Evolutionary conservation across 441 rosid genomes (phyloP), one percentile per base, ranked within the genome.

Genomic region (Corymbia calophylla): DNA sequence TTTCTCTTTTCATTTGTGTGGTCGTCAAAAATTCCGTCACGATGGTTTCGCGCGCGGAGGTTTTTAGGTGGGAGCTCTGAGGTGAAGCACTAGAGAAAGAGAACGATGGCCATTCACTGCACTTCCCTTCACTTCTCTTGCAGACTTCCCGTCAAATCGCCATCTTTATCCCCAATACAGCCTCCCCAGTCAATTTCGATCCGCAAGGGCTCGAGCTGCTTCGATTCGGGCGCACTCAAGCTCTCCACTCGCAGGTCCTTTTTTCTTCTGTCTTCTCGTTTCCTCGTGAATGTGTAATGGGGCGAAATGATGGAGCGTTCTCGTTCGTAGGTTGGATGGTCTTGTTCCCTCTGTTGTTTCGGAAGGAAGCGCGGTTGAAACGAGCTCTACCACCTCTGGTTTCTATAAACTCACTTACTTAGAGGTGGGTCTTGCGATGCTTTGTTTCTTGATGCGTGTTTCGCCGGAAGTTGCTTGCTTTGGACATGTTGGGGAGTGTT

Each of bases 371-470:
- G 92, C 96, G 35, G 91, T 93, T 23, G 95, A 88, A 89, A 88
- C 95, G 35, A 91, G 91, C 84, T 89, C 92, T 88, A 89, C 93
- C 87, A 94, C 91, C 87, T 89, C 93, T 88, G 94, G 93, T 88
- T 92, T 90, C 15, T 95, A 96, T 89, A 95, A 94, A 89, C 96
- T 97, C 86, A 95, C 97, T 54, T 97, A 97, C 93, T 93, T 97
- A 56, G 99, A 97, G 99, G 99, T 96, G 88, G 27, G 91, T 86
- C 81, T 90, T 55, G 55, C 73, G 48, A 53, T 5, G 60, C 80
- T 48, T 49, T 4, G 6, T 35, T 80, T 60, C 39, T 68, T 87
- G 47, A 16, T 29, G 44, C 86, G 87, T 49, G 55, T 86, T 9
- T 58, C 85, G 77, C 58, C 48, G 53, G 54, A 86, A 47, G 88